These are phyloP conservation scores for Teunomyces aglyptinius DNA, from an alignment of 805 yeast genomes.

Conservation along the genomic window DNA sequence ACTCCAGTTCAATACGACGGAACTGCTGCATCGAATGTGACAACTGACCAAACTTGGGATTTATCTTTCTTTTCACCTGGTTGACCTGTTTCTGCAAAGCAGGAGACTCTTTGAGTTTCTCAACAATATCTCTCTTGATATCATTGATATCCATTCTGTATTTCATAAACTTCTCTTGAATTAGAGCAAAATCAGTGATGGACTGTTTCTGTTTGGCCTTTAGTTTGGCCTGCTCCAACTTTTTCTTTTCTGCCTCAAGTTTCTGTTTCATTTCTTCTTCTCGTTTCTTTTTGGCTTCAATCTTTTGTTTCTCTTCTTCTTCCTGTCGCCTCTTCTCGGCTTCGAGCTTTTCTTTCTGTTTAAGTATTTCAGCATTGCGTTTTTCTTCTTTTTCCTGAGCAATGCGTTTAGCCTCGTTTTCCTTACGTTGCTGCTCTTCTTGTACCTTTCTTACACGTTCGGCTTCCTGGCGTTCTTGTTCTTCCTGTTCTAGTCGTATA, in stretches of 20 bases:
- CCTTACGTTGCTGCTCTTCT: conserved; percentile 8
- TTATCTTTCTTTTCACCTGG: conserved; percentile 69
- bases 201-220: conserved; percentile 24
- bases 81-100: conserved; percentile 53
- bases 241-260: conserved; percentile 2
- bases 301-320: conserved; percentile 20
- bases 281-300: conserved; percentile 15
- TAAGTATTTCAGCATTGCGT: conserved; percentile 8
- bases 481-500: conserved; percentile 5
- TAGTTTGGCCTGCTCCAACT: conserved; percentile 5
- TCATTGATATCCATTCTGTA: conserved; percentile 52
- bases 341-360: conserved; percentile 8
- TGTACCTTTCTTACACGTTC: conserved; percentile 12
- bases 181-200: conserved; percentile 28
- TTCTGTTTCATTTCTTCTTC: conserved; percentile 5
- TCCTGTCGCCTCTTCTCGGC: conserved; percentile 10
- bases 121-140: conserved; percentile 60
- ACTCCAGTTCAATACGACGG: conserved; percentile 46
- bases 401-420: conserved; percentile 2
- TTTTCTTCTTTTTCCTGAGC: conserved; percentile 8
- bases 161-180: conserved; percentile 45
- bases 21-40: conserved; percentile 70
- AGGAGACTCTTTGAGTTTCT: conserved; percentile 49
- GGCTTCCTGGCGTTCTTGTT: conserved; percentile 14
- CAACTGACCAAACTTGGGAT: conserved; percentile 89